Conservation (phyloP, 495 filamentous ascomycete species). For the Daldinia caldariorum region DNA sequence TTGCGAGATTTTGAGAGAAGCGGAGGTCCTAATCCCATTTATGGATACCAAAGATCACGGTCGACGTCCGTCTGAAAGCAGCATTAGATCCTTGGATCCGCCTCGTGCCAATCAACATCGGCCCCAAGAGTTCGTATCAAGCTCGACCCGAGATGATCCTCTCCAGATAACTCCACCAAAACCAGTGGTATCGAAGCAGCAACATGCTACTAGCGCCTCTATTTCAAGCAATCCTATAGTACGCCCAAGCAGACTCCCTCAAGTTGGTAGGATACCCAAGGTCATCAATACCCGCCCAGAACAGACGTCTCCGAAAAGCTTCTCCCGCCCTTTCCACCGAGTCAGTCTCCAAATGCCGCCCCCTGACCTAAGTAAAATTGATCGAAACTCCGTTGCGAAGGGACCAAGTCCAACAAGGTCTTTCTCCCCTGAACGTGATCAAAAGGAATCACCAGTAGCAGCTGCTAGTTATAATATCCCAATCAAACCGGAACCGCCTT, state of each 20-base stretch:
- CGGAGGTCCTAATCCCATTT: constrained; percentile 52
- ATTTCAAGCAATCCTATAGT: constrained; percentile 20
- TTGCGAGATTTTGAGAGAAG: constrained; percentile 71
- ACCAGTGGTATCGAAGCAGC: constrained; percentile 1
- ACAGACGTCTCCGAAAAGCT: constrained; percentile 78
- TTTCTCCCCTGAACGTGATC: constrained; percentile 50
- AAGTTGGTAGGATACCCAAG: constrained; percentile 89
- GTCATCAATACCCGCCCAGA: constrained; percentile 81
- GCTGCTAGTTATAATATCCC: constrained; percentile 36
- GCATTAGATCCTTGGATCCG: constrained; percentile 29
- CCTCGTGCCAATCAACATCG: constrained; percentile 9
- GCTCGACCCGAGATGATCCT: constrained; percentile 10
- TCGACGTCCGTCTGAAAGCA: constrained; percentile 33
- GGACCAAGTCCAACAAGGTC: constrained; percentile 58
- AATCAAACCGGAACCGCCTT: constrained; percentile 35
- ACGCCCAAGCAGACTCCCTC: constrained; percentile 67
- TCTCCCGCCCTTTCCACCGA: constrained; percentile 80
- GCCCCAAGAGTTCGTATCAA: background rate
- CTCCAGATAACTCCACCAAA: constrained; percentile 11
- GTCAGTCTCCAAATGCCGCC: constrained; percentile 51
- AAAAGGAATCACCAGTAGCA: constrained; percentile 38
- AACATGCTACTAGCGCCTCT: constrained; percentile 1
- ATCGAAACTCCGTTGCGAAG: constrained; percentile 58
- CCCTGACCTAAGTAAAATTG: constrained; percentile 50
- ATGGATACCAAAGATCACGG: constrained; percentile 19